These are phyloP conservation scores for Melanopsichium pennsylvanicum DNA, from an alignment of 1,284 basidiomycete genomes.

Conservation along the genomic window DNA sequence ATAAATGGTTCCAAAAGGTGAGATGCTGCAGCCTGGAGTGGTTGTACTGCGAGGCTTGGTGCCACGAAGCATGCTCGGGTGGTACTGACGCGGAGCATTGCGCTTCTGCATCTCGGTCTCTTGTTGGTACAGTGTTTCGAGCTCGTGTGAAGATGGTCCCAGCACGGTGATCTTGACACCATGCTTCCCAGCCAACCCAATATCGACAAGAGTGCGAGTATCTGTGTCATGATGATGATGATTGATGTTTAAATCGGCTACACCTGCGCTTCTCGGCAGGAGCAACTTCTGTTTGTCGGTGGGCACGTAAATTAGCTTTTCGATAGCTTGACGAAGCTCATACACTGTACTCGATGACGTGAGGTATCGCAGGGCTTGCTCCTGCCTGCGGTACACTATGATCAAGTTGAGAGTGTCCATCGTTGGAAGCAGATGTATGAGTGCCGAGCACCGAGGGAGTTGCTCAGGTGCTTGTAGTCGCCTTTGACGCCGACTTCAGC, in stretches of 20 bases:
- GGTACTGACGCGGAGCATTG: slow-evolving; percentile 47
- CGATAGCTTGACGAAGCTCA: slow-evolving; percentile 30
- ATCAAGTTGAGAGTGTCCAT: slow-evolving; percentile 15
- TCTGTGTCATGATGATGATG: slow-evolving; percentile 4
- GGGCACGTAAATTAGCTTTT: slow-evolving; percentile 34
- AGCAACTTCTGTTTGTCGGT: slow-evolving; percentile 51
- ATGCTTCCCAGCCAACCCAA: slow-evolving; percentile 11
- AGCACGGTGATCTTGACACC: slow-evolving; percentile 39
- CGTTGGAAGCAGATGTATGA: too few relatives aligned
- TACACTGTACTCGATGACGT: slow-evolving; percentile 9
- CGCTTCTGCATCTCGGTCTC: slow-evolving; percentile 32
- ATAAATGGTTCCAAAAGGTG: slow-evolving; percentile 41
- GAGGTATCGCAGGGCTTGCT: slow-evolving; percentile 12
- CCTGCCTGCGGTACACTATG: slow-evolving; percentile 26
- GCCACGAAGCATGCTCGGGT: slow-evolving; percentile 55
- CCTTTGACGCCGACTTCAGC: too few relatives aligned
- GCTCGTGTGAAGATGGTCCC: slow-evolving; percentile 40
- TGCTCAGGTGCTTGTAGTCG: too few relatives aligned
- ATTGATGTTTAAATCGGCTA: slow-evolving; percentile 26
- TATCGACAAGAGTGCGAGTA: slow-evolving; percentile 15
- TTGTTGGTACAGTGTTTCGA: slow-evolving; percentile 27
- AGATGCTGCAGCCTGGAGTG: slow-evolving; percentile 2
- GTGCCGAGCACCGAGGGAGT: too few relatives aligned
- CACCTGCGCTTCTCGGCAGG: slow-evolving; percentile 21
- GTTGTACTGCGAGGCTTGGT: slow-evolving; percentile 42